Evolutionary conservation across 179 eudicot species (phyloP), one percentile per base, ranked within the genome.

Genomic region (Beta corolliflora): DNA sequence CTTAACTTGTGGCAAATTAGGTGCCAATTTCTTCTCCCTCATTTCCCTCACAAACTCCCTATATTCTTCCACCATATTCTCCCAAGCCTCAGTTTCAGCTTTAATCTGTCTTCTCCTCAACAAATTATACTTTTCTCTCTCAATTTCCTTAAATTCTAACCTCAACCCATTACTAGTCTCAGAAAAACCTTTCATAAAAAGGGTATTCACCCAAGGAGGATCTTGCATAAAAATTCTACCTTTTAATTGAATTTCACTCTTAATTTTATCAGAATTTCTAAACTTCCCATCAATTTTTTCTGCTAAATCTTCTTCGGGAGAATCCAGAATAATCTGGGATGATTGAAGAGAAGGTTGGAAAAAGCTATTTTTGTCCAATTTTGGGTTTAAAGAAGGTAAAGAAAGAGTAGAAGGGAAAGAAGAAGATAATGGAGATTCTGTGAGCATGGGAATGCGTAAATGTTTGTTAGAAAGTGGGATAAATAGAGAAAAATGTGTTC

Each of bases 81-180:
- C 93, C 98, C 97, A 94, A 19, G 96, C 96, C 84, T 92, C 96
- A 0, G 97, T 94, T 83, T 94, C 98, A 2, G 89, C 97, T 88
- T 85, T 88, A n/a, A 92, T 83, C 82, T 94, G 96, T 41, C 98
- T 87, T 87, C 90, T 91, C 87, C 94, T 89, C 81, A 94, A 80
- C 85, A 86, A 69, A 84, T 87, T 73, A 78, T 88, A 94, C 85
- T 89, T 92, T 31, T 88, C 79, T 78, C 88, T 89, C 78, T 93
- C 94, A 73, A 88, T 92, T 68, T 93, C 93, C 78, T 80, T 82
- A 14, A 76, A 64, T 48, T 89, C 95, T 29, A 86, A 52, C 73
- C 84, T 91, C 80, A 85, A 75, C 78, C 84, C 83, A 71, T 78
- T 79, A 73, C 66, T 75, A 71, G 77, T 77, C 59, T 83, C 84